These are phyloP conservation scores for Tetrahymena elliotti DNA, from an alignment of 73 alveolate genomes.

Conservation along the genomic window DNA sequence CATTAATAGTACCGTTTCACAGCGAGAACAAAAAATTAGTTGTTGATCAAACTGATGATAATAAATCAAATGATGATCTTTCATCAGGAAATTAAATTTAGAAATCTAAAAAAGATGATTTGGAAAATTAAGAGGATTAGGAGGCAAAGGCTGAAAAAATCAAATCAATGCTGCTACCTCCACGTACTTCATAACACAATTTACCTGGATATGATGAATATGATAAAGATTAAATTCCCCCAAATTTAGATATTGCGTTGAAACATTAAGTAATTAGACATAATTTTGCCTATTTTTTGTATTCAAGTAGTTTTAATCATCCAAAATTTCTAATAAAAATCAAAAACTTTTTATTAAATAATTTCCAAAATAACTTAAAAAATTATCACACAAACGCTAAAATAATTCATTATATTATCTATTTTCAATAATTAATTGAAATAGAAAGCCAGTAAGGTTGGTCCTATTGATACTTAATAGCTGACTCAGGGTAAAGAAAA, in stretches of 20 bases:
- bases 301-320: too few relatives aligned
- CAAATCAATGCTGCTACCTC: background rate
- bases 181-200: background rate
- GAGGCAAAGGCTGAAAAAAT: background rate
- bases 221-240: background rate
- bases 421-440: too few relatives aligned
- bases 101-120: background rate
- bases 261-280: background rate
- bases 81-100: background rate
- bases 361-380: background rate
- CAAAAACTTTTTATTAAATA: too few relatives aligned
- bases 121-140: background rate
- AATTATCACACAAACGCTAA: too few relatives aligned
- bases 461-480: background rate
- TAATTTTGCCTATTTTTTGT: too few relatives aligned
- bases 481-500: background rate
- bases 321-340: too few relatives aligned
- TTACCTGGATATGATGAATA: background rate
- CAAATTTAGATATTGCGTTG: background rate
- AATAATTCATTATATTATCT: too few relatives aligned
- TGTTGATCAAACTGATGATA: background rate
- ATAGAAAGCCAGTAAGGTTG: background rate
- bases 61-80: background rate
- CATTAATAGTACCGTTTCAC: background rate
- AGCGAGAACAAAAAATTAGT: background rate